Evolutionary conservation across 805 yeast species (phyloP).

Genomic region (Ogataea salicorniae): DNA sequence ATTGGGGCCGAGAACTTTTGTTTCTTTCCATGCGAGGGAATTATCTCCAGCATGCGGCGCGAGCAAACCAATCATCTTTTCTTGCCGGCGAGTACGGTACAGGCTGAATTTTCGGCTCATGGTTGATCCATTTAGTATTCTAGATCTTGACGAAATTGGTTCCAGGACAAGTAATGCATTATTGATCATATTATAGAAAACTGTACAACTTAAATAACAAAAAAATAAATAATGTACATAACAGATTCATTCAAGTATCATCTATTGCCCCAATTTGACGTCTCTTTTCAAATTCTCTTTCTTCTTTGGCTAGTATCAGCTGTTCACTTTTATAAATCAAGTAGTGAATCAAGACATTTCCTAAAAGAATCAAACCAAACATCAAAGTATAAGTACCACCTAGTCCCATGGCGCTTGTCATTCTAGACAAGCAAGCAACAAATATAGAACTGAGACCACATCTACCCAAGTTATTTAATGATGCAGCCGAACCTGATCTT

Average conservation of each 20-base stretch:
- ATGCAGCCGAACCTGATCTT: slow-evolving; percentile 67
- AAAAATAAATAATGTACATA: not conserved
- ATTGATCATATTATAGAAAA: too few relatives aligned
- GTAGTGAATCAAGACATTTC: slow-evolving; percentile 9
- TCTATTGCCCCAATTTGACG: not conserved
- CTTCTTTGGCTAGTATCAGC: slow-evolving; percentile 5
- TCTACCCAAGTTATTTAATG: slow-evolving; percentile 65
- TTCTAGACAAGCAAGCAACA: slow-evolving; percentile 58
- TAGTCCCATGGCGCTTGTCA: slow-evolving; percentile 51
- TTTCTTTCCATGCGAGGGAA: too few relatives aligned
- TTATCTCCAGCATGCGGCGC: too few relatives aligned
- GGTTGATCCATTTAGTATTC: too few relatives aligned
- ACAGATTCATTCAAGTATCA: not conserved
- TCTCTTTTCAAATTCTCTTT: slow-evolving; percentile 1
- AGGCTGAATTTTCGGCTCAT: too few relatives aligned
- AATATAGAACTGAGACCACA: slow-evolving; percentile 71
- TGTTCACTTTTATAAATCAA: slow-evolving; percentile 17
- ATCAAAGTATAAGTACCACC: slow-evolving; percentile 81
- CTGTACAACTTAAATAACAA: too few relatives aligned
- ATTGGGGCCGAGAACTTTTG: too few relatives aligned
- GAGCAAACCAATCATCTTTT: too few relatives aligned
- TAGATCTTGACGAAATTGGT: too few relatives aligned
- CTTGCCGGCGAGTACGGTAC: too few relatives aligned
- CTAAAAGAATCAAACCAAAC: slow-evolving; percentile 39
- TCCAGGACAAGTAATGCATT: too few relatives aligned